Evolutionary conservation across 495 filamentous ascomycete genomes (phyloP).

Genomic region (Niebla homalea): DNA sequence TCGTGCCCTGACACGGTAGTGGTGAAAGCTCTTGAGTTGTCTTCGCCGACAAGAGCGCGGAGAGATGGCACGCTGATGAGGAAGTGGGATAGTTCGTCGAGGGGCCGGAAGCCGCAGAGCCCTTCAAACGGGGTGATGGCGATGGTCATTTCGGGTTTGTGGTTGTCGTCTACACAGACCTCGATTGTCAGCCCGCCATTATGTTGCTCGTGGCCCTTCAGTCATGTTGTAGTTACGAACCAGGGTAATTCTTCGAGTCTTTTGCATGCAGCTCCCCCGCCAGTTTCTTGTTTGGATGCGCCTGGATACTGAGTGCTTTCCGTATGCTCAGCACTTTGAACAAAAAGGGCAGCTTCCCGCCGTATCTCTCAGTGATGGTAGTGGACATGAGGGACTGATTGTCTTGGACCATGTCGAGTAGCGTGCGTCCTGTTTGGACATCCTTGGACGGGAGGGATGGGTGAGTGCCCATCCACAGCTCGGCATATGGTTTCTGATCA

Average conservation of each 20-base stretch:
- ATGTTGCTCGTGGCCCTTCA: not conserved
- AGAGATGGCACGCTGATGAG: slow-evolving; percentile 59
- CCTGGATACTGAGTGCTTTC: slow-evolving; percentile 93
- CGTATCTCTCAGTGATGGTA: slow-evolving; percentile 58
- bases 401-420: slow-evolving; percentile 80
- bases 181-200: not conserved
- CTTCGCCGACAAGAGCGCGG: slow-evolving; percentile 61
- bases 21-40: slow-evolving; percentile 53
- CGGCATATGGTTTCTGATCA: slow-evolving; percentile 68
- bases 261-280: slow-evolving; percentile 75
- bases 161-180: slow-evolving; percentile 66
- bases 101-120: slow-evolving; percentile 84
- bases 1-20: slow-evolving; percentile 52
- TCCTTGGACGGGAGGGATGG: slow-evolving; percentile 91
- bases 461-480: slow-evolving; percentile 99
- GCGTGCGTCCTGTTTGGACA: slow-evolving; percentile 64
- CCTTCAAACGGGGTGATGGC: slow-evolving; percentile 93
- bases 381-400: slow-evolving; percentile 69
- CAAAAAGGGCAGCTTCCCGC: slow-evolving; percentile 76
- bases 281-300: slow-evolving; percentile 95
- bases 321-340: slow-evolving; percentile 93
- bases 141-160: slow-evolving; percentile 99
- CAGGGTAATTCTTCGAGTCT: slow-evolving; percentile 88
- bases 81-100: slow-evolving; percentile 78
- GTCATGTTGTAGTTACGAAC: slow-evolving; percentile 21